Percentiles rank a stretch among this genome's conserved stretches.
These are phyloP conservation scores for Malassezia equina DNA, from an alignment of 1,284 basidiomycete species.

Conservation along the genomic window DNA sequence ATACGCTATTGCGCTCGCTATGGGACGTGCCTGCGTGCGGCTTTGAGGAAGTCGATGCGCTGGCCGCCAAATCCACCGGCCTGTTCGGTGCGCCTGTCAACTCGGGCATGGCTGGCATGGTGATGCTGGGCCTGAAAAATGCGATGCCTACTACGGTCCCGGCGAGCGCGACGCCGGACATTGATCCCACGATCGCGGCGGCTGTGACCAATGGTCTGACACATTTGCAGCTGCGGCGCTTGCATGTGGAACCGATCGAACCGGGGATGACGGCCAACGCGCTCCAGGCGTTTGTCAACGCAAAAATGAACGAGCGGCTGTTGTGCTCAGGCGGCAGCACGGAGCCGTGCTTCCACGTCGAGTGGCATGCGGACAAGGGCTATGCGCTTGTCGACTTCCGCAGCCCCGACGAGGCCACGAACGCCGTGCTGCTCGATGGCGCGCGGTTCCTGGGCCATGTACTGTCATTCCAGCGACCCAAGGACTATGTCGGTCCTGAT, in stretches of 20 bases:
- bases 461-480: conserved; percentile 88
- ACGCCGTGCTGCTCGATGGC: conserved; percentile 91
- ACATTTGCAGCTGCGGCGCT: conserved; percentile 72
- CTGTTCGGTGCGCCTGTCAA: conserved; percentile 59
- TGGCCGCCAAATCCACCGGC: conserved; percentile 96
- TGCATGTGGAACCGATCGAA: conserved; percentile 92
- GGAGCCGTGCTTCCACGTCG: conserved; percentile 79
- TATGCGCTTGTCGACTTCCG: conserved; percentile 91
- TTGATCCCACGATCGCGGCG: conserved; percentile 2
- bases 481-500: conserved; percentile 72
- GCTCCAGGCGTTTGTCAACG: conserved; percentile 83
- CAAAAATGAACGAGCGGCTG: conserved; percentile 70
- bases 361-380: conserved; percentile 94
- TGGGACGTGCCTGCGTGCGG: conserved; percentile 95
- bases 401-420: conserved; percentile 86
- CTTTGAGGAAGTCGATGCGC: conserved; percentile 83
- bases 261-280: conserved; percentile 81
- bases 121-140: conserved; percentile 3
- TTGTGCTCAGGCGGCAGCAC: conserved; percentile 53
- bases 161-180: neutral
- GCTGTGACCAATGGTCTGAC: conserved; percentile 9
- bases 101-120: neutral
- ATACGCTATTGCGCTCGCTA: conserved; percentile 73
- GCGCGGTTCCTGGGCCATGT: conserved; percentile 84
- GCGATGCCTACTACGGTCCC: conserved; percentile 4